Conservation (phyloP, 352 stramenopile genomes). For the Globisporangium mamillatum region DNA sequence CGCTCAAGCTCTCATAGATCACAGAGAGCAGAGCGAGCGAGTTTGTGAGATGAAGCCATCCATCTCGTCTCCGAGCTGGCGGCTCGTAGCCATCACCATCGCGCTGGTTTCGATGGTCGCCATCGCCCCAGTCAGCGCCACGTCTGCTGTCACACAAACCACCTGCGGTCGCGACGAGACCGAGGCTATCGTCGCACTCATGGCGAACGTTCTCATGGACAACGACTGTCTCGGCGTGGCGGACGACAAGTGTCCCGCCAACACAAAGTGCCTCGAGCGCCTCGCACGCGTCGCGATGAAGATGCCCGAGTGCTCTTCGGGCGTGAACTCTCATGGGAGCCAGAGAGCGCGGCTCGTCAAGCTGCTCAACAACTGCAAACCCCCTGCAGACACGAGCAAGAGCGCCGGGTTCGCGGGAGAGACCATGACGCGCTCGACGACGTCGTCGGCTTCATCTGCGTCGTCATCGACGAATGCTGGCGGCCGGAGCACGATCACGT, state of each 20-base stretch:
- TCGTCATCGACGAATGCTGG: no score
- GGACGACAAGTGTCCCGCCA: constrained; percentile 9
- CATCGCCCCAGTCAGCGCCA: background rate
- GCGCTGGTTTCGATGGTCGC: background rate
- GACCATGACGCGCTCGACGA: constrained; percentile 1
- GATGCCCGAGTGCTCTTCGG: constrained; percentile 11
- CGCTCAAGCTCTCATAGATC: background rate
- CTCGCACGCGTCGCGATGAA: constrained; percentile 1
- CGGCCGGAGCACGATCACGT: background rate
- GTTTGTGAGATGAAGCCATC: background rate
- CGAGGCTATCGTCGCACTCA: constrained; percentile 8
- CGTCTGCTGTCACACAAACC: background rate
- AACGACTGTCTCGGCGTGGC: constrained; percentile 7
- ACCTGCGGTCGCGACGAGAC: constrained; percentile 6
- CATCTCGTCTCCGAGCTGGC: background rate
- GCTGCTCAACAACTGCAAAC: background rate
- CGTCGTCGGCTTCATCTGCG: background rate
- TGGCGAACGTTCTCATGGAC: constrained; percentile 10
- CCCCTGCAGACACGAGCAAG: background rate
- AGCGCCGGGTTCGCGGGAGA: background rate
- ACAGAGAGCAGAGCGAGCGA: background rate
- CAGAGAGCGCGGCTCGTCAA: background rate
- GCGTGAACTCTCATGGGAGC: background rate
- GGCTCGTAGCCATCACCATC: background rate
- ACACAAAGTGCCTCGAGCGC: constrained; percentile 7